Base-by-base conservation (phyloP, 1,284 basidiomycete genomes). In the Tylopilus sp. region DNA sequence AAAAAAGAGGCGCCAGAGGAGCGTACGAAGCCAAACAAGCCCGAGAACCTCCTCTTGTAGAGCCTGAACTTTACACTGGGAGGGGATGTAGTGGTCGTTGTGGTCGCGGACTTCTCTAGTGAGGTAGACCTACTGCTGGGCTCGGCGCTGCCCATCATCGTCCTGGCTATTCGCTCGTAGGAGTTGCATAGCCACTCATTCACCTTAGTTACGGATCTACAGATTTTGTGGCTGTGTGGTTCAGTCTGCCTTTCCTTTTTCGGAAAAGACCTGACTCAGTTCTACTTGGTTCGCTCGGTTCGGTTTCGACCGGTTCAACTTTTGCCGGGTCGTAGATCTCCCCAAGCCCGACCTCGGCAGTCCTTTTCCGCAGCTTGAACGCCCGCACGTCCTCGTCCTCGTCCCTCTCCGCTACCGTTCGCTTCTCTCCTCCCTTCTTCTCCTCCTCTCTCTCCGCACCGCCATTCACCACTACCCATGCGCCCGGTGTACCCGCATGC, bases 401-500 rank as follows among this genome's bases (percentile, higher is more conserved):
- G 25, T 6, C 40, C 26, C 41, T 58, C 50, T 8, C 5, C n/a
- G 2, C 34, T 35, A 18, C 34, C 11, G 10, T 10, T 19, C 34
- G 34, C 79, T 26, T 82, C 79, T 13, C 78, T 34, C 78, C 46
- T 15, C 12, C 37, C 6, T 1, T 16, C 4, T 3, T 18, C 18
- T 39, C 33, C 2, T 23, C 11, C 33, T 16, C 19, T 30, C 1
- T 25, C 6, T 52, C 39, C 25, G 8, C 19, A 1, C 4, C 16
- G 37, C 35, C 44, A 0, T 2, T n/a, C n/a, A 77, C 73, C 9
- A 97, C 82, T 21, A 84, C 71, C 96, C 96, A 99, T 56, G 84
- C 77, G 2, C 96, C 94, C 0, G 83, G 86, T 8, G 83, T 70
- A 1, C 91, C 93, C 60, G 89, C 79, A 11, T 75, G 76, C 55